Base-by-base conservation (phyloP, 768 basidiomycete genomes). In the Hemileccinum rubropunctum region DNA sequence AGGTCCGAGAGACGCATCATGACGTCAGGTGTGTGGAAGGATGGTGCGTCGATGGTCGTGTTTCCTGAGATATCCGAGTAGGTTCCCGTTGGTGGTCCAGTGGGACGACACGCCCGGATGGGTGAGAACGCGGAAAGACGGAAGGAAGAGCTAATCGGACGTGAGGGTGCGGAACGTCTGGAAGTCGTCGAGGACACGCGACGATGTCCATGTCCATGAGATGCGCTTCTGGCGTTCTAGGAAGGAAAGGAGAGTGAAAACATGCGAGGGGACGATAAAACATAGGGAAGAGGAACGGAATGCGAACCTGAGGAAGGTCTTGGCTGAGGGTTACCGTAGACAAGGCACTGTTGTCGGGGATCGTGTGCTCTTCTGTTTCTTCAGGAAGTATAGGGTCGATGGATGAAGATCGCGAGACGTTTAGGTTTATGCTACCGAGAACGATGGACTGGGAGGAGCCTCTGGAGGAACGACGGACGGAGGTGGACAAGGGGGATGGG, bases 231-330 rank as follows among this genome's bases (percentile, higher is more conserved):
- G 32, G 27, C 21, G 38, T 66, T 67, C 67, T 69, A 43, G n/a
- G 43, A 23, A 11, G 9, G 11, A 21, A 33, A 15, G 2, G 11
- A 11, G 17, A 14, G 28, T 18, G 4, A 47, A 23, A 17, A 26
- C n/a, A 21, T 11, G 27, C 20, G 13, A 27, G 39, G 30, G 49
- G 56, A 48, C 15, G 43, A 34, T 9, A 32, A 35, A 6, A 14
- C 11, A 17, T 11, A 33, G 15, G 15, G 15, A 35, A 17, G 12
- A 48, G 15, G 37, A 35, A 45, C 3, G 4, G 12, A 17, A 47
- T 32, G 17, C 57, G 6, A 51, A 69, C 67, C 67, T 66, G 67
- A 42, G 39, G 48, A 18, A 68, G 60, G 38, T 65, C 65, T 49
- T 64, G 67, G 33, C 65, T 66, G 14, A 45, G 43, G 4, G 65